Conservation (phyloP, 352 stramenopile genomes). For the Aphanomyces astaci region DNA sequence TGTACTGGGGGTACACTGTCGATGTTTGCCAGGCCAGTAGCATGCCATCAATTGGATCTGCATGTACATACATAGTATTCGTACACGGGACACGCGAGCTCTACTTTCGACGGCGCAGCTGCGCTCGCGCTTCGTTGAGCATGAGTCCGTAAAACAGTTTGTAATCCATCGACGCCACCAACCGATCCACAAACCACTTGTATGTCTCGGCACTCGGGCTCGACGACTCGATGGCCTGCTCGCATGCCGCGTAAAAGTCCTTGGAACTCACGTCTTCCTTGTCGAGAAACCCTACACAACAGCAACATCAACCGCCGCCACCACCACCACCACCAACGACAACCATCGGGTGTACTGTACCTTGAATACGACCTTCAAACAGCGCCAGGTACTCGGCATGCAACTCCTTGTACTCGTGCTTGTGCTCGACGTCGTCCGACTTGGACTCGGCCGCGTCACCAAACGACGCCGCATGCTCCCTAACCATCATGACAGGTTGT, state of each 20-base stretch:
- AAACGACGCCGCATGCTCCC: slow-evolving; percentile 55
- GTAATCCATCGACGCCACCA: slow-evolving; percentile 75
- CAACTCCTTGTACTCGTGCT: slow-evolving; percentile 76
- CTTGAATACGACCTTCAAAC: slow-evolving; percentile 52
- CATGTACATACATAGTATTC: too few species aligned
- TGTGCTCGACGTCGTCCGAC: slow-evolving; percentile 57
- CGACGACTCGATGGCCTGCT: slow-evolving; percentile 47
- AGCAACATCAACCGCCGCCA: too few species aligned
- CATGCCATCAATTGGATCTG: too few species aligned
- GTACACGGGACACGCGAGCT: not conserved
- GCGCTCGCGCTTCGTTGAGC: slow-evolving; percentile 54
- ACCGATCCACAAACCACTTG: slow-evolving; percentile 67
- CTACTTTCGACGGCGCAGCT: slow-evolving; percentile 16
- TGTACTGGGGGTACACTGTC: too few species aligned
- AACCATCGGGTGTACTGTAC: too few species aligned
- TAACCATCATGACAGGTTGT: slow-evolving; percentile 16
- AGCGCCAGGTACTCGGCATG: slow-evolving; percentile 65
- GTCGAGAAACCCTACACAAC: slow-evolving; percentile 66
- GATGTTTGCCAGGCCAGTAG: too few species aligned
- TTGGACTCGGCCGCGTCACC: slow-evolving; percentile 57
- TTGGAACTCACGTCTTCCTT: slow-evolving; percentile 51
- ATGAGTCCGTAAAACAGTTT: slow-evolving; percentile 76
- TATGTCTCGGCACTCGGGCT: slow-evolving; percentile 61
- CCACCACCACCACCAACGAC: too few species aligned
- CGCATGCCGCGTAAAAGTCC: slow-evolving; percentile 61